These are phyloP conservation scores for Ensete glaucum DNA, from an alignment of 176 grass and related monocot genomes.

Conservation along the genomic window DNA sequence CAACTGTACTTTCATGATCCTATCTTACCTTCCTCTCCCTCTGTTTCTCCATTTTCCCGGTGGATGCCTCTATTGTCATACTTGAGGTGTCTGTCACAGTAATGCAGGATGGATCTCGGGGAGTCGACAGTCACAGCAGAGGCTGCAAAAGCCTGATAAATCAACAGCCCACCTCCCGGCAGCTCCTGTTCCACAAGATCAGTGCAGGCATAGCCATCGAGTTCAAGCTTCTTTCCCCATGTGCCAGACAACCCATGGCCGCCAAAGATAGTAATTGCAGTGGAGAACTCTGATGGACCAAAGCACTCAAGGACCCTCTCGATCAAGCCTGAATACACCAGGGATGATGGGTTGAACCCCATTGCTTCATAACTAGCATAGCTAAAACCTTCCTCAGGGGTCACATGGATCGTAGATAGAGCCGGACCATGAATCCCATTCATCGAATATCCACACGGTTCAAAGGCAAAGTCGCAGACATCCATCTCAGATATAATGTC, in stretches of 20 bases:
- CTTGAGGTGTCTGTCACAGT: constrained; percentile 4
- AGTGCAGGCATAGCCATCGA: constrained; percentile 24
- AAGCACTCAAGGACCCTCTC: constrained; percentile 43
- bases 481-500: constrained; percentile 44
- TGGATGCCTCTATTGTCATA: not conserved
- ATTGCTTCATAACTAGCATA: constrained; percentile 49
- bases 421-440: constrained; percentile 32
- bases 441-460: constrained; percentile 53
- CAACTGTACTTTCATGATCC: not conserved
- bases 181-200: constrained; percentile 38
- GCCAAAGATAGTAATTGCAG: constrained; percentile 37
- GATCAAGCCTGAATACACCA: constrained; percentile 21
- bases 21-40: not conserved
- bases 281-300: constrained; percentile 30
- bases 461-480: constrained; percentile 40
- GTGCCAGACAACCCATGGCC: constrained; percentile 6
- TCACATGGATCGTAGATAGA: constrained; percentile 50
- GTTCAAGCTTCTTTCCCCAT: constrained; percentile 27
- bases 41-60: not conserved
- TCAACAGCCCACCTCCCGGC: constrained; percentile 23
- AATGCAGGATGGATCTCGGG: constrained; percentile 26
- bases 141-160: constrained; percentile 41
- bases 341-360: constrained; percentile 26
- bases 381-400: constrained; percentile 44
- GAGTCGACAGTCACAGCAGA: not conserved